phyloP scores from a whole-genome alignment of 768 basidiomycete species.

The Tulasnella sp. region DNA sequence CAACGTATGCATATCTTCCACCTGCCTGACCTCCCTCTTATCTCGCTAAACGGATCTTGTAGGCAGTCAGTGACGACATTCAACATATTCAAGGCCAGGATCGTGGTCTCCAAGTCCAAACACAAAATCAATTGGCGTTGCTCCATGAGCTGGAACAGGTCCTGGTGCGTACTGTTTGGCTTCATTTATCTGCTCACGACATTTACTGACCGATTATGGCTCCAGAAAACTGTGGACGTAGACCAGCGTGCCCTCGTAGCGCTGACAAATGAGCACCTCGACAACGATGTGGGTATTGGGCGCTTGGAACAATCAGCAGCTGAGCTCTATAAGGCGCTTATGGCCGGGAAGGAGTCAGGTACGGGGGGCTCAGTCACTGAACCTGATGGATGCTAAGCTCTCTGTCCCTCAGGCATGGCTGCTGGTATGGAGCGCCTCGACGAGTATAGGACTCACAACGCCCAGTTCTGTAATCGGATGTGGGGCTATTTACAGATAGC shows the following conservation, averaged over 20 bases:
- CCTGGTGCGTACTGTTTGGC: slow-evolving; percentile 41
- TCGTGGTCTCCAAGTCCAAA: slow-evolving; percentile 93
- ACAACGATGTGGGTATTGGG: slow-evolving; percentile 63
- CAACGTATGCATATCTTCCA: slow-evolving; percentile 46
- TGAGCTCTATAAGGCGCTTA: slow-evolving; percentile 88
- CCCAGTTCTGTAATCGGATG: slow-evolving; percentile 87
- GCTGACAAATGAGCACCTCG: slow-evolving; percentile 82
- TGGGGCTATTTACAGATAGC: slow-evolving; percentile 84
- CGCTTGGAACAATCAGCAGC: slow-evolving; percentile 71
- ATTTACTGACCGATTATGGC: neutral
- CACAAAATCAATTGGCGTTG: slow-evolving; percentile 82
- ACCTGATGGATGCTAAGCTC: neutral
- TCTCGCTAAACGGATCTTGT: neutral
- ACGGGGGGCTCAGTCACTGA: slow-evolving; percentile 7
- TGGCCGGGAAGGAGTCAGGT: slow-evolving; percentile 85
- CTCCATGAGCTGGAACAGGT: slow-evolving; percentile 79
- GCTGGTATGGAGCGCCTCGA: slow-evolving; percentile 87
- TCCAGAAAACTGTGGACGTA: slow-evolving; percentile 91
- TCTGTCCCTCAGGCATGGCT: slow-evolving; percentile 62
- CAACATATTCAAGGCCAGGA: slow-evolving; percentile 93
- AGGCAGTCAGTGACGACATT: slow-evolving; percentile 95
- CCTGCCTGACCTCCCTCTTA: neutral
- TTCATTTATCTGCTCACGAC: neutral
- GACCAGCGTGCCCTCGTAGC: slow-evolving; percentile 58
- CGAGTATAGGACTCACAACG: slow-evolving; percentile 82